Base-by-base conservation (phyloP, 1,284 basidiomycete species). In the Anthracocystis walkeri region DNA sequence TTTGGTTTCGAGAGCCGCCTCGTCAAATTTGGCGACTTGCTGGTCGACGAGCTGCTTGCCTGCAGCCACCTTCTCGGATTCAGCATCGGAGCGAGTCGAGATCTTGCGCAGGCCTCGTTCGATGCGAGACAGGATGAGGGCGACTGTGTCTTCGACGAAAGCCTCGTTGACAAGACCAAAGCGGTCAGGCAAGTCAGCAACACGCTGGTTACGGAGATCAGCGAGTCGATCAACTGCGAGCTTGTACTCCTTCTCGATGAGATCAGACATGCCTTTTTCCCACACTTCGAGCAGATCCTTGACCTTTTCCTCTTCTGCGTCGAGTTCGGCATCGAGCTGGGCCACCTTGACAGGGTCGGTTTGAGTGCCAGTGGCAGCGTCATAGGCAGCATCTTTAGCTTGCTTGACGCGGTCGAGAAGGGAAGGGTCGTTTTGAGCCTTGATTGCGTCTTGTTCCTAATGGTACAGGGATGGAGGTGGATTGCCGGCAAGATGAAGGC, bases 101-200 rank as follows among this genome's bases (percentile, higher is more conserved):
- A 82, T 41, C 72, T 82, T 82, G 48, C 77, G 61, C 21, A 70
- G 56, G 11, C 71, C 69, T 16, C 72, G 58, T 38, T 81, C 77
- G 54, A 82, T 57, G 12, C 75, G 74, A 53, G 57, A 71, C 35
- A 82, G 73, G 46, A 72, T 59, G 27, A 62, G 56, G 4, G 72
- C 72, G 10, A 81, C 80, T 41, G 79, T 70, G 50, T 77, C 77
- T 42, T 82, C 77, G 40, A 78, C 79, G n/a, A 78, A 75, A 8
- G 65, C 72, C 59, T 82, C 77, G 38, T 76, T 75, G 50, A 81
- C 27, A 3, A 66, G 58, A 5, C 77, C 77, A 33, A 82, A 82
- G n/a, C 75, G 72, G 29, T 82, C 80, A 1, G 79, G 77, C 20
- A 82, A 60, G 38, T 78, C 79, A 2, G 73, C 35, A 4, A 81